These are phyloP conservation scores for Cercospora zeina DNA, from an alignment of 2,329 filamentous ascomycete species.

Conservation along the genomic window DNA sequence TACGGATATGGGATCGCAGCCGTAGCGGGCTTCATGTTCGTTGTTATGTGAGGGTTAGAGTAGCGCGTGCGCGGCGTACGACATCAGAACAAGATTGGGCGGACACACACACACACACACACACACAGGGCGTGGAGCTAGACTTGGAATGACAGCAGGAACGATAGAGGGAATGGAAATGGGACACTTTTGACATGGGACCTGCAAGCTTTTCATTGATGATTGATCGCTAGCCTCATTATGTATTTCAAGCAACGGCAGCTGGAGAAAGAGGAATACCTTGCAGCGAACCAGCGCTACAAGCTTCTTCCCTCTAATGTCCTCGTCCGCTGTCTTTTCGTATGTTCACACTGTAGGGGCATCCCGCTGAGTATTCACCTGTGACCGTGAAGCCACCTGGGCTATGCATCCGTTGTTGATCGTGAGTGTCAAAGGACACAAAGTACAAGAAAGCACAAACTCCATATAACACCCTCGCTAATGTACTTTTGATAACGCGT, in stretches of 20 bases:
- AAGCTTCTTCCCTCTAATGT: no score
- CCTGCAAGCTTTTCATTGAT: neutral
- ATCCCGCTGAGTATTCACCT: neutral
- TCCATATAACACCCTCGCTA: constrained; percentile 4
- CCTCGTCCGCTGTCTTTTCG: neutral
- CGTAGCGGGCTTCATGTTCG: neutral
- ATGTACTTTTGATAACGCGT: neutral
- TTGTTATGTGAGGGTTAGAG: neutral
- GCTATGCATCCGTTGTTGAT: neutral
- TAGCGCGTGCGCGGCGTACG: no score
- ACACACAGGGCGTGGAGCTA: no score
- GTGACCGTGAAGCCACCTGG: neutral
- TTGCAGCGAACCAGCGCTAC: neutral
- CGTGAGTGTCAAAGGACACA: neutral
- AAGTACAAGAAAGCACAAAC: constrained; percentile 2
- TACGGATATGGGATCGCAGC: neutral
- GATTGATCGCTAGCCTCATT: neutral
- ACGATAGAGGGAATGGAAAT: neutral
- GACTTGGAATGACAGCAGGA: neutral
- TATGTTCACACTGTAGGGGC: neutral
- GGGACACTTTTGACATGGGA: neutral
- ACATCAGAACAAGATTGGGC: no score
- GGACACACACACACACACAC: no score
- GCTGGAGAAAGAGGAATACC: neutral
- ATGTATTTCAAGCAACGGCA: neutral